Conservation (phyloP, 1,139 yeast genomes). For the Saccharomycopsis hybrid region DNA sequence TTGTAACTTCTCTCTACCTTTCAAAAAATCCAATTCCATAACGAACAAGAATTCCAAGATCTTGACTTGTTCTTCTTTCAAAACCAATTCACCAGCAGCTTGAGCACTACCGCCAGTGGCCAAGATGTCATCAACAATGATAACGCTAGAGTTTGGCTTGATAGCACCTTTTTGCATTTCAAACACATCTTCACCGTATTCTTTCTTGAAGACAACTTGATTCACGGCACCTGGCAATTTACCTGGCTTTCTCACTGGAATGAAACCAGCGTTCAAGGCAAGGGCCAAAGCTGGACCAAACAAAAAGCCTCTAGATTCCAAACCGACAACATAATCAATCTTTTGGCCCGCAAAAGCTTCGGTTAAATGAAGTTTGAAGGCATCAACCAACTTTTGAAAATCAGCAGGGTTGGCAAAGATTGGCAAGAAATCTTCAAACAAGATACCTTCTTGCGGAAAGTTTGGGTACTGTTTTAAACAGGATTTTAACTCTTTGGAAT, state of each 20-base stretch:
- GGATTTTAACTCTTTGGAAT: constrained; percentile 53
- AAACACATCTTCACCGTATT: constrained; percentile 84
- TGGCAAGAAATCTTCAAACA: constrained; percentile 94
- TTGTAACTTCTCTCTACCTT: constrained; percentile 82
- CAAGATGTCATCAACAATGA: constrained; percentile 90
- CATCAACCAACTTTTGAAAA: constrained; percentile 74
- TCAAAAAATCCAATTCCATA: constrained; percentile 89
- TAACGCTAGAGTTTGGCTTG: constrained; percentile 71
- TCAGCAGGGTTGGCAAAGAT: constrained; percentile 76
- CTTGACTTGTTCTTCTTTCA: constrained; percentile 51
- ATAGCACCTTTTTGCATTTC: constrained; percentile 84
- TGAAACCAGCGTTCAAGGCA: constrained; percentile 82
- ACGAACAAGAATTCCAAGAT: constrained; percentile 79
- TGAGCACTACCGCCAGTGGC: constrained; percentile 97
- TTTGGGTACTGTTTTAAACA: constrained; percentile 80
- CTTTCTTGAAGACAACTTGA: constrained; percentile 75
- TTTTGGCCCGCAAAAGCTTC: constrained; percentile 44
- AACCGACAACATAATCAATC: constrained; percentile 85
- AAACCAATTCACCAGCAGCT: constrained; percentile 86
- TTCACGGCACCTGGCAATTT: constrained; percentile 84
- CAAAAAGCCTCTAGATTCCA: constrained; percentile 94
- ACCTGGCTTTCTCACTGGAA: constrained; percentile 92
- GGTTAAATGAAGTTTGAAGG: constrained; percentile 70
- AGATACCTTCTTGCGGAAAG: constrained; percentile 88
- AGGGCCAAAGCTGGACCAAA: constrained; percentile 95